phyloP scores from a whole-genome alignment of 2,329 filamentous ascomycete species.

The Gyromitra esculenta region DNA sequence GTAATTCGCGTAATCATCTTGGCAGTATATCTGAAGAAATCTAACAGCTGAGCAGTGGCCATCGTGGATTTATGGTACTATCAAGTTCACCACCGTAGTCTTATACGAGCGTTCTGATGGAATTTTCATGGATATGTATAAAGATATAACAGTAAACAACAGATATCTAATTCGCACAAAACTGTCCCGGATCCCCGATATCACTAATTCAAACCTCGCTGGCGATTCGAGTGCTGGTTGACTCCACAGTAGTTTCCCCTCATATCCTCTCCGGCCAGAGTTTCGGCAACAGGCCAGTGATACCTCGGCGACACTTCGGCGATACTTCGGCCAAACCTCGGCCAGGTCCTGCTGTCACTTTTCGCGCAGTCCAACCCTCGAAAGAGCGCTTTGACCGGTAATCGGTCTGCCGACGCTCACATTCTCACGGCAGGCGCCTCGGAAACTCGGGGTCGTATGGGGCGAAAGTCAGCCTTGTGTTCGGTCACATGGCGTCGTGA shows the following conservation, averaged over 20 bases:
- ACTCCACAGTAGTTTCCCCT: neutral
- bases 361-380: neutral
- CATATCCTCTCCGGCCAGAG: neutral
- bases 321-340: conserved; percentile 30
- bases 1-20: conserved; percentile 16
- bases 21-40: neutral
- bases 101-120: conserved; percentile 9
- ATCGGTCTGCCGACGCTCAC: neutral
- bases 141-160: neutral
- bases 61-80: neutral
- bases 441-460: neutral
- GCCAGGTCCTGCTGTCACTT: neutral
- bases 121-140: neutral
- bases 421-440: neutral
- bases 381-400: neutral
- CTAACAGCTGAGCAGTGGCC: neutral
- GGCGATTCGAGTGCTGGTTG: neutral
- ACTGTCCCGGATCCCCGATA: conserved; percentile 20
- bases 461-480: neutral
- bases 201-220: neutral
- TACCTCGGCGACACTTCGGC: conserved; percentile 25
- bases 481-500: neutral
- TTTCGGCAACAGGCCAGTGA: neutral
- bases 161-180: neutral
- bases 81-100: neutral